Conservation (phyloP, 2,329 filamentous ascomycete species). For the Arthroderma uncinatum region DNA sequence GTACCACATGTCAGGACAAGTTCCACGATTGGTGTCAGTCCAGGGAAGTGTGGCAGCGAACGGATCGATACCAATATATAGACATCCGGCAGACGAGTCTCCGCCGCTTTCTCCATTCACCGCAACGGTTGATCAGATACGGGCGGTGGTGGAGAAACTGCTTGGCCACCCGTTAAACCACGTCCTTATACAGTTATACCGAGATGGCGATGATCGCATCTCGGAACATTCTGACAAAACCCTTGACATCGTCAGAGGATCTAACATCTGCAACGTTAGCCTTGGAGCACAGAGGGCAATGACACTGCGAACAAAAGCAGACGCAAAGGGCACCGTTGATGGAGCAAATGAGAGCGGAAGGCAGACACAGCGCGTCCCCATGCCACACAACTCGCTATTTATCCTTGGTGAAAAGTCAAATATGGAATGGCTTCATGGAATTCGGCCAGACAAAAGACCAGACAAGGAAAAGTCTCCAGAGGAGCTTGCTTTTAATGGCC, state of each 20-base stretch:
- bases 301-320: conserved; percentile 63
- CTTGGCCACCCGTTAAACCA: conserved; percentile 81
- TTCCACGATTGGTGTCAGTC: conserved; percentile 81
- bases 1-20: conserved; percentile 82
- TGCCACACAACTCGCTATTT: conserved; percentile 85
- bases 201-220: conserved; percentile 80
- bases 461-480: conserved; percentile 53
- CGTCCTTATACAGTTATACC: conserved; percentile 83
- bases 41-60: conserved; percentile 61
- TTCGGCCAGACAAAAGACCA: conserved; percentile 71
- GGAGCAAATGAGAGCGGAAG: conserved; percentile 32
- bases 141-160: conserved; percentile 54
- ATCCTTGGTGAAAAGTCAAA: conserved; percentile 74
- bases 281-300: conserved; percentile 87
- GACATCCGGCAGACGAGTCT: conserved; percentile 83
- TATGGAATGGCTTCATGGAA: conserved; percentile 80
- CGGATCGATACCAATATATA: conserved; percentile 73
- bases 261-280: conserved; percentile 83
- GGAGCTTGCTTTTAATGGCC: conserved; percentile 62
- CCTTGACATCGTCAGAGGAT: conserved; percentile 69
- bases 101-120: conserved; percentile 68
- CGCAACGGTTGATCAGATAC: conserved; percentile 57
- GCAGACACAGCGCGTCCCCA: conserved; percentile 53
- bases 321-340: conserved; percentile 26
- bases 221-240: conserved; percentile 97